A percentile compares a stretch with the other conserved stretches of the same genome.
phyloP scores from a whole-genome alignment of 352 stramenopile genomes.

The Globisporangium mamillatum region DNA sequence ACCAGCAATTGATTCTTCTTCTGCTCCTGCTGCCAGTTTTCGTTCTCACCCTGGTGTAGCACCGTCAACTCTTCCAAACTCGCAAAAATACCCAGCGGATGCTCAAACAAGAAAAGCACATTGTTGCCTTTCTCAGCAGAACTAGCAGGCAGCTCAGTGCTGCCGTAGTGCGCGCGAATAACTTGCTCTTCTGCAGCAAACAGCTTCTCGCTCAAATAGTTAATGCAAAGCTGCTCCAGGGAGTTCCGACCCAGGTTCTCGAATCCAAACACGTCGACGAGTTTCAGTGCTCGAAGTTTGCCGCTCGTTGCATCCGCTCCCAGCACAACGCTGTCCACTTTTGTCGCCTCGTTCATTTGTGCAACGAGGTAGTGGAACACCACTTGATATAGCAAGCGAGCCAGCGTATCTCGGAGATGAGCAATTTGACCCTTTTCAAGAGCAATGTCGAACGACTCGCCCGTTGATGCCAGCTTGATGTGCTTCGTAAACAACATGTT shows the following conservation, averaged over 20 bases:
- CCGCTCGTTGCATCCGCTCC: slow-evolving; percentile 1
- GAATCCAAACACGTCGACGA: slow-evolving; percentile 78
- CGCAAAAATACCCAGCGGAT: slow-evolving; percentile 53
- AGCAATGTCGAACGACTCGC: slow-evolving; percentile 50
- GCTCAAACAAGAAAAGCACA: slow-evolving; percentile 47
- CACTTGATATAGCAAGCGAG: slow-evolving; percentile 54
- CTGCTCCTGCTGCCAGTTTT: slow-evolving; percentile 38
- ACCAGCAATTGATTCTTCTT: slow-evolving; percentile 72
- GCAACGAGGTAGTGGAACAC: slow-evolving; percentile 45
- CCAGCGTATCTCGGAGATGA: slow-evolving; percentile 52
- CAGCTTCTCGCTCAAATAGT: slow-evolving; percentile 82
- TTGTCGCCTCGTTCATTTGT: slow-evolving; percentile 47
- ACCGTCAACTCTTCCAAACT: slow-evolving; percentile 69
- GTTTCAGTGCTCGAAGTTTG: slow-evolving; percentile 29
- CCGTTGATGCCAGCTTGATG: slow-evolving; percentile 42
- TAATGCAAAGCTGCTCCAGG: slow-evolving; percentile 78
- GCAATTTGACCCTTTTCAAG: slow-evolving; percentile 45
- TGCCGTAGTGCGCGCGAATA: slow-evolving; percentile 8
- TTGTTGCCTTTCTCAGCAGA: slow-evolving; percentile 12
- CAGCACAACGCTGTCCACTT: slow-evolving; percentile 13
- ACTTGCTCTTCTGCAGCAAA: slow-evolving; percentile 37
- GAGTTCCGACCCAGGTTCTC: slow-evolving; percentile 69
- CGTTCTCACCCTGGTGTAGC: slow-evolving; percentile 55
- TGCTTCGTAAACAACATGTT: slow-evolving; percentile 49
- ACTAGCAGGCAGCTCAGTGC: background rate